Evolutionary conservation across 371 early-diverging fungal species (phyloP), one percentile per base, ranked within the genome.

Genomic region (Mucor racemosus): DNA sequence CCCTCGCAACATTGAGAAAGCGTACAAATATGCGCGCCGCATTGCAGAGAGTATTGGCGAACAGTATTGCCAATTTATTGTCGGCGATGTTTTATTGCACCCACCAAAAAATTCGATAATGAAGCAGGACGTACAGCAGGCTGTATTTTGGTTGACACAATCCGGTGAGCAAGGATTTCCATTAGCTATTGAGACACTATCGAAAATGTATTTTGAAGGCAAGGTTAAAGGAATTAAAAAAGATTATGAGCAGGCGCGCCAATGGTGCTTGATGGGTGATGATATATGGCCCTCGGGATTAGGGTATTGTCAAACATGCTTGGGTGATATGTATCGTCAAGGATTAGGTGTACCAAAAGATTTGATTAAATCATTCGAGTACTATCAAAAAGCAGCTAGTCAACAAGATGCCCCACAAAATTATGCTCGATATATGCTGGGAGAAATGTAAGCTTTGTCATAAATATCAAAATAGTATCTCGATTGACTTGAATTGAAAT

Each of bases 231-330:
- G 68, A 7, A 67, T 82, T 39, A 75, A 73, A 53, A 69, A 63
- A 19, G 77, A 82, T 36, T 79, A 78, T 68, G 80, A 79, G 36
- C 67, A 67, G 46, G 80, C 82, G 13, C 69, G 68, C 13, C 65
- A 72, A 11, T 82, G 82, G 82, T 82, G 82, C 58, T 48, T 78
- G 11, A 71, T 69, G 34, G 82, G 82, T 13, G 79, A 79, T 39
- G 80, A 79, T 59, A 72, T 82, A n/a, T 82, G 82, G 82, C 82
- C 82, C 0, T 78, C 79, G n/a, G 82, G 82, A 7, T 44, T 81
- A 35, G 79, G 79, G 7, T 82, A 78, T 66, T 82, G 82, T 48
- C 82, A 82, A 65, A 76, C 77, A 3, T 74, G 76, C 64, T 56
- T 82, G 3, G 82, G 82, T 13, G 82, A 82, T 65, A 79, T 79